These are phyloP conservation scores for Pelagophyceae sp. DNA, from an alignment of 352 stramenopile genomes.

Conservation along the genomic window DNA sequence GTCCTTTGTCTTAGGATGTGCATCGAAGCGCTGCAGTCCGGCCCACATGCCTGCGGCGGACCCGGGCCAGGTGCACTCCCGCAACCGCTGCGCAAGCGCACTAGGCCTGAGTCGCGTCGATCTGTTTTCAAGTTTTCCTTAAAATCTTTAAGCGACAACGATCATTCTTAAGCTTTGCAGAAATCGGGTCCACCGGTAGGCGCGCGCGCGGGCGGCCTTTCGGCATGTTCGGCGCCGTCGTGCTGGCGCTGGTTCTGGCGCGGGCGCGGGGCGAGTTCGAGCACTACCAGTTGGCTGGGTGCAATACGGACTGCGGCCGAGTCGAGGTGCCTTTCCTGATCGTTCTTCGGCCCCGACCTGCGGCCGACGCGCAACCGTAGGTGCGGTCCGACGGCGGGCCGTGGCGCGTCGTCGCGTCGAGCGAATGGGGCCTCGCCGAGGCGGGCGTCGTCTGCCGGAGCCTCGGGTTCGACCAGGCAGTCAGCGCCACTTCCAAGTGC, in stretches of 20 bases:
- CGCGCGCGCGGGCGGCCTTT: too few relatives aligned
- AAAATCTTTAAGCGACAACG: too few relatives aligned
- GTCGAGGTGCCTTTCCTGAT: slow-evolving; percentile 1
- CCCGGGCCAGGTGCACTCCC: too few relatives aligned
- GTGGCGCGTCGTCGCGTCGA: not conserved
- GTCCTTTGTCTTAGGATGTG: slow-evolving; percentile 9
- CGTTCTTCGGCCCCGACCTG: not conserved
- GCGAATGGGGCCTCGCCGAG: not conserved
- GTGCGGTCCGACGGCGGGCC: not conserved
- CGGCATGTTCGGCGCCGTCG: too few relatives aligned
- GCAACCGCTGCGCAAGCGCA: too few relatives aligned
- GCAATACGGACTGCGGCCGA: slow-evolving; percentile 15
- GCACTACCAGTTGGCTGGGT: not conserved
- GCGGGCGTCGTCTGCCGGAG: not conserved
- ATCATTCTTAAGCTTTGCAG: too few relatives aligned
- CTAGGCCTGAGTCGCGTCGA: too few relatives aligned
- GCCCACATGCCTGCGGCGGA: not conserved
- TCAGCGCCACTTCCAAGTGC: not conserved
- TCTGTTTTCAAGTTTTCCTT: too few relatives aligned
- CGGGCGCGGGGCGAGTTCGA: too few relatives aligned
- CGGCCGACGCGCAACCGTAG: too few relatives aligned
- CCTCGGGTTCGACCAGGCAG: not conserved
- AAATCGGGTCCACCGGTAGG: too few relatives aligned
- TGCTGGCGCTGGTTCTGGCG: too few relatives aligned
- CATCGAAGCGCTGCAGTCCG: not conserved